Conservation (phyloP, 2,329 filamentous ascomycete genomes). For the Penicillium rolfsii region DNA sequence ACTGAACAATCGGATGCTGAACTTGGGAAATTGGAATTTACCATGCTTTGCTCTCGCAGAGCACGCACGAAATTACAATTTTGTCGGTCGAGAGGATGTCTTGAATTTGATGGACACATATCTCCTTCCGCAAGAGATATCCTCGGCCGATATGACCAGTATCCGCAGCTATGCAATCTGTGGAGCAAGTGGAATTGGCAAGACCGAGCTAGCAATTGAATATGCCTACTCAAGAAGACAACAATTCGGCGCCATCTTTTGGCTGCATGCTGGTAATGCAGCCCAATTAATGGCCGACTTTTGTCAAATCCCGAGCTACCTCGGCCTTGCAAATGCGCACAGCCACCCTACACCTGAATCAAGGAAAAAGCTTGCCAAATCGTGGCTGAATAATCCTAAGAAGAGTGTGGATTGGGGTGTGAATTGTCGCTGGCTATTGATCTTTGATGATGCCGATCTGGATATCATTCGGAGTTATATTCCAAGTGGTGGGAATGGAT, state of each 20-base stretch:
- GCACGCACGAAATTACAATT: neutral
- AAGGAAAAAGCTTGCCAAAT: neutral
- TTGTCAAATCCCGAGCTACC: constrained; percentile 1
- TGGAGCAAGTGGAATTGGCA: neutral
- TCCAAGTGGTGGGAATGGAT: neutral
- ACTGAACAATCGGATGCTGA: neutral
- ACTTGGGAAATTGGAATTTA: neutral
- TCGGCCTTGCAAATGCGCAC: neutral
- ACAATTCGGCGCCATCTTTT: neutral
- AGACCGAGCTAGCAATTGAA: neutral
- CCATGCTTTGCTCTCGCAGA: neutral
- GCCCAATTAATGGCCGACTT: neutral
- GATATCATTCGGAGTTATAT: neutral
- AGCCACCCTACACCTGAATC: neutral
- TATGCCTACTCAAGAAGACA: neutral
- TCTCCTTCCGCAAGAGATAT: neutral
- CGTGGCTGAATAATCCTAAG: neutral
- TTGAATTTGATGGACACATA: neutral
- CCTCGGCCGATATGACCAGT: neutral
- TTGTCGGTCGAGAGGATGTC: neutral
- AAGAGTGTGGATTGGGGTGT: neutral
- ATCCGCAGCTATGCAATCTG: neutral
- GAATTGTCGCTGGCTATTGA: constrained; percentile 1
- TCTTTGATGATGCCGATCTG: neutral
- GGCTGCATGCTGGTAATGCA: neutral